Conservation (phyloP, 139 green algal genomes). For the Coccomyxa sp. region DNA sequence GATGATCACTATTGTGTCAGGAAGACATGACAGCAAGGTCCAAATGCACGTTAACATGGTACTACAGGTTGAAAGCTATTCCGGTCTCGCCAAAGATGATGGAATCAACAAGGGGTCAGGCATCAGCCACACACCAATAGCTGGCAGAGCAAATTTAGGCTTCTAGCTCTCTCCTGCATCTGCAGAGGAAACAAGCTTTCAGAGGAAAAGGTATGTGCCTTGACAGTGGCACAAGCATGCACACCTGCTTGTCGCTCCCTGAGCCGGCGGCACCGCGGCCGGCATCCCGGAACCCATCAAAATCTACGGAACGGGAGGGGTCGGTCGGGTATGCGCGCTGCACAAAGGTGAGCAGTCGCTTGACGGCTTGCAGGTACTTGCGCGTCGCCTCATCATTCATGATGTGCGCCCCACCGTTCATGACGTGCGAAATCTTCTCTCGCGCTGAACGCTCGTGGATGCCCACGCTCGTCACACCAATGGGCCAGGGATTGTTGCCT, state of each 20-base stretch:
- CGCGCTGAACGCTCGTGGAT: slow-evolving; percentile 85
- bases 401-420: slow-evolving; percentile 85
- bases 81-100: background rate
- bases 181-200: no score
- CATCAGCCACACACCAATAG: background rate
- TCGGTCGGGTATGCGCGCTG: slow-evolving; percentile 83
- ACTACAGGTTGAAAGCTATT: background rate
- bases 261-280: slow-evolving; percentile 48
- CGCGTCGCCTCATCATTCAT: slow-evolving; percentile 99
- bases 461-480: slow-evolving; percentile 90
- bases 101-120: background rate
- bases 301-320: slow-evolving; percentile 78
- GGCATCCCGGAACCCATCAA: slow-evolving; percentile 56
- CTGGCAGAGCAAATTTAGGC: background rate
- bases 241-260: slow-evolving; percentile 49
- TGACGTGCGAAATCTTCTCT: slow-evolving; percentile 88
- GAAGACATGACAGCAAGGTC: no score
- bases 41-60: background rate
- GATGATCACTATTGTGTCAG: no score
- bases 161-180: background rate
- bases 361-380: slow-evolving; percentile 88
- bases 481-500: slow-evolving; percentile 94
- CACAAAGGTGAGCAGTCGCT: slow-evolving; percentile 82
- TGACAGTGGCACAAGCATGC: background rate
- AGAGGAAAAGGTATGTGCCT: no score